phyloP scores from a whole-genome alignment of 164 flowering plant genomes.

The Piper longum region DNA sequence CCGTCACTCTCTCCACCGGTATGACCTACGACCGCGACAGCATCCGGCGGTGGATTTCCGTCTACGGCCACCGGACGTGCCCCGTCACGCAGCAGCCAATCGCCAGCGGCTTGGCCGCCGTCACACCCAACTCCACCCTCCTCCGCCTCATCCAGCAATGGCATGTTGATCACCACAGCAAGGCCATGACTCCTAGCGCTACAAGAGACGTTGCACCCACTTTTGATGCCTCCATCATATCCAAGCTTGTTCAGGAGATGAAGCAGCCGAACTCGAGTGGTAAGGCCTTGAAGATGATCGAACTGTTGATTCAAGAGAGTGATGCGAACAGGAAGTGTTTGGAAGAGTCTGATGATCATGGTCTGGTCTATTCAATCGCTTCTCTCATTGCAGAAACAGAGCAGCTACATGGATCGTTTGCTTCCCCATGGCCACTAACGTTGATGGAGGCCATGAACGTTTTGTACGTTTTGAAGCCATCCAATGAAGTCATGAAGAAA shows the following conservation, averaged over 20 bases:
- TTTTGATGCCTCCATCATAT: constrained; percentile 2
- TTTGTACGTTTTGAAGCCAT: constrained; percentile 10
- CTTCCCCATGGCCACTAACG: neutral
- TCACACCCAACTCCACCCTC: constrained; percentile 67
- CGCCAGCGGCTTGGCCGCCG: constrained; percentile 2
- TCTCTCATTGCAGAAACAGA: constrained; percentile 18
- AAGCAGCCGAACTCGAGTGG: constrained; percentile 14
- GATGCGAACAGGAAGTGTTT: constrained; percentile 26
- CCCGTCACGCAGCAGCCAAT: constrained; percentile 40
- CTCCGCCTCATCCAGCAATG: constrained; percentile 57
- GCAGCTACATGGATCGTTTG: neutral
- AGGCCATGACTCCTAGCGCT: constrained; percentile 1
- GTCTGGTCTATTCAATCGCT: constrained; percentile 22
- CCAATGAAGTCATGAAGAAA: constrained; percentile 7
- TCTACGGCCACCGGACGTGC: constrained; percentile 33
- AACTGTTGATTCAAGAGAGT: constrained; percentile 29
- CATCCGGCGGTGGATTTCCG: constrained; percentile 52
- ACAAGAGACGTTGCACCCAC: constrained; percentile 24
- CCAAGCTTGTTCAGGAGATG: constrained; percentile 31
- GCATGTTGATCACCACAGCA: constrained; percentile 24
- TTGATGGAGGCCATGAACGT: constrained; percentile 7
- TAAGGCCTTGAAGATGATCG: constrained; percentile 28
- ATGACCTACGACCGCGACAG: constrained; percentile 59
- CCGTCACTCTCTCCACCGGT: constrained; percentile 53
- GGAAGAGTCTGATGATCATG: constrained; percentile 27